Base-by-base conservation (phyloP, 345 rosid genomes). In the Acer campestre region DNA sequence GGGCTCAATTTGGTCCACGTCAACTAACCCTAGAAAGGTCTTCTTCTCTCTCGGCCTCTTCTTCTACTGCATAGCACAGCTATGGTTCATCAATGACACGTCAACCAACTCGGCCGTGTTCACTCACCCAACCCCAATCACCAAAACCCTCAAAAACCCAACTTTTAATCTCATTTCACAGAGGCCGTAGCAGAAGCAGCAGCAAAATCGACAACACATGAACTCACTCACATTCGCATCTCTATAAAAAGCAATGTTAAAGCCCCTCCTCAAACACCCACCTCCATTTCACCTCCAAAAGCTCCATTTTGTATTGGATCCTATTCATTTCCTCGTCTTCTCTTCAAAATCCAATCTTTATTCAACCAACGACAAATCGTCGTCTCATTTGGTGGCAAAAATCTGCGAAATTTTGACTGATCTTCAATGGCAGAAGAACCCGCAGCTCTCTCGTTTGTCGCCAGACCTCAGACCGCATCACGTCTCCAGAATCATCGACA, bases 341-440 rank as follows among this genome's bases (percentile, higher is more conserved):
- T 75, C 83, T 11, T 77, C 86, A 14, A 58, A 67, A 74, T 74
- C 79, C 29, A 44, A 62, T 31, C 71, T 20, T n/a, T 42, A 27
- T 42, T 16, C 68, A 7, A 29, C 77, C 64, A 66, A 73, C 23
- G 7, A 66, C 74, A 81, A 53, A 1, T 63, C 31, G 25, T 59
- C 81, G 49, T 59, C 63, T 22, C 67, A 67, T 65, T 70, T 89
- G 79, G 85, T 84, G 35, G 74, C 83, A 20, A 77, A 67, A 69
- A 73, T 89, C 46, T 77, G 86, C 55, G 59, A 74, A 71, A 56
- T 90, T n/a, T 51, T 89, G 22, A 81, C 78, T 59, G 75, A 74
- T 70, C 75, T 74, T 46, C 77, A 78, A 29, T 90, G 92, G 94
- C 80, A 82, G 55, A 77, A 77, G 49, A 85, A 83, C 82, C 88